Evolutionary conservation across 78 protist species (phyloP).

Genomic region (Polysphondylium violaceum): DNA sequence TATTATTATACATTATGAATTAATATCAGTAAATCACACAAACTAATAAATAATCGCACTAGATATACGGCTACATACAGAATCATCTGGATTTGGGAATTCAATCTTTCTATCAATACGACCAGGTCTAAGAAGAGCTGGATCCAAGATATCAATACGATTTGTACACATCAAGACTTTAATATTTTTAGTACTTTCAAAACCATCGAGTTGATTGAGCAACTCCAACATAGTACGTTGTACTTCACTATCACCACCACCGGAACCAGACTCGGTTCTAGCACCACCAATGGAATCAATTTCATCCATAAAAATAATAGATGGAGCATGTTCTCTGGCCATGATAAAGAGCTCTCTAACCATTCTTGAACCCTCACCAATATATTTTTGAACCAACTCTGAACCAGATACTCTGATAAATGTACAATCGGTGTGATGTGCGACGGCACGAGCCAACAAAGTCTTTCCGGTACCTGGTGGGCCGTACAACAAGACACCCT

Average conservation of each 20-base stretch:
- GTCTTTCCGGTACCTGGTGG: conserved; percentile 99
- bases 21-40: neutral
- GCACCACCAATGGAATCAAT: conserved; percentile 97
- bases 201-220: conserved; percentile 99
- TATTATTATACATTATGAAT: neutral
- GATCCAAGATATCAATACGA: conserved; percentile 99
- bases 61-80: conserved; percentile 16
- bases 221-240: conserved; percentile 99
- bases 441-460: conserved; percentile 99
- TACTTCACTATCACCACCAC: conserved; percentile 95
- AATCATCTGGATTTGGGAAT: conserved; percentile 87
- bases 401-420: conserved; percentile 99
- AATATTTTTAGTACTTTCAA: conserved; percentile 98
- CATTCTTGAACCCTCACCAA: conserved; percentile 99
- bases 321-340: conserved; percentile 99
- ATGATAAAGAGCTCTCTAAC: conserved; percentile 99
- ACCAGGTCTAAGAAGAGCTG: conserved; percentile 99
- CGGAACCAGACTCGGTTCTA: conserved; percentile 82
- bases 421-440: conserved; percentile 99
- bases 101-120: conserved; percentile 99
- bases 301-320: conserved; percentile 99
- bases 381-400: conserved; percentile 99
- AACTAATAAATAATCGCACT: neutral
- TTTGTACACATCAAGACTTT: conserved; percentile 99
- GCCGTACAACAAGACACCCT: conserved; percentile 96